Conservation (phyloP, 2,329 filamentous ascomycete species). For the Fusarium kyushuense region DNA sequence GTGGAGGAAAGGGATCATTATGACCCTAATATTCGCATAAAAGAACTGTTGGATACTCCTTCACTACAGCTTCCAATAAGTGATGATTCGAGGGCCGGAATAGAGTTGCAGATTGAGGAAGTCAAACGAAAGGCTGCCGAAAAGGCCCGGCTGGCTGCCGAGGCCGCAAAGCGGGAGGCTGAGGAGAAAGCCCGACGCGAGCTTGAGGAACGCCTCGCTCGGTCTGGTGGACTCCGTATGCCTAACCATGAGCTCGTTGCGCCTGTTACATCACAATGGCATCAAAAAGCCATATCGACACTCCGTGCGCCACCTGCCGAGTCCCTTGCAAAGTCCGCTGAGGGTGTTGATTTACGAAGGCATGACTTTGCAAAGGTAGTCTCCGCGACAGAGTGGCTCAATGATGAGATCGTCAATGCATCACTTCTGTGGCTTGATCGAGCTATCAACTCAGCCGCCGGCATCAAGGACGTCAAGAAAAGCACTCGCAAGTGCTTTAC, state of each 20-base stretch:
- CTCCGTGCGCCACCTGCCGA: conserved; percentile 52
- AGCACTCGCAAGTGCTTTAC: conserved; percentile 69
- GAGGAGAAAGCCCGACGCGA: conserved; percentile 45
- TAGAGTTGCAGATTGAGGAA: conserved; percentile 44
- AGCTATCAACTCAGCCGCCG: conserved; percentile 68
- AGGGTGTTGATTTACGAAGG: conserved; percentile 61
- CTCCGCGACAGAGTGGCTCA: conserved; percentile 72
- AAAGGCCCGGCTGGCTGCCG: conserved; percentile 46
- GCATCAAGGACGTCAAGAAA: conserved; percentile 61
- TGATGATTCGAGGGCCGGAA: conserved; percentile 47
- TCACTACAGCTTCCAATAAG: conserved; percentile 48
- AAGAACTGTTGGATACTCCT: conserved; percentile 46
- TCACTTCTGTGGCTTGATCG: conserved; percentile 71
- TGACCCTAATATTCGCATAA: conserved; percentile 41
- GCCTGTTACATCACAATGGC: conserved; percentile 49
- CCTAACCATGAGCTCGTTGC: conserved; percentile 47
- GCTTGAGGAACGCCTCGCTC: conserved; percentile 48
- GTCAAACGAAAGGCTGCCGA: conserved; percentile 43
- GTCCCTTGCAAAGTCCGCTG: conserved; percentile 60
- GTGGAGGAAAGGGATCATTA: conserved; percentile 19
- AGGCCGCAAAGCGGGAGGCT: conserved; percentile 41
- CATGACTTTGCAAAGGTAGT: conserved; percentile 75
- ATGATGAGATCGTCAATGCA: conserved; percentile 80
- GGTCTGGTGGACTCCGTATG: conserved; percentile 49
- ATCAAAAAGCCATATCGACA: conserved; percentile 46